These are phyloP conservation scores for Albugo candida DNA, from an alignment of 352 stramenopile genomes.

Conservation along the genomic window DNA sequence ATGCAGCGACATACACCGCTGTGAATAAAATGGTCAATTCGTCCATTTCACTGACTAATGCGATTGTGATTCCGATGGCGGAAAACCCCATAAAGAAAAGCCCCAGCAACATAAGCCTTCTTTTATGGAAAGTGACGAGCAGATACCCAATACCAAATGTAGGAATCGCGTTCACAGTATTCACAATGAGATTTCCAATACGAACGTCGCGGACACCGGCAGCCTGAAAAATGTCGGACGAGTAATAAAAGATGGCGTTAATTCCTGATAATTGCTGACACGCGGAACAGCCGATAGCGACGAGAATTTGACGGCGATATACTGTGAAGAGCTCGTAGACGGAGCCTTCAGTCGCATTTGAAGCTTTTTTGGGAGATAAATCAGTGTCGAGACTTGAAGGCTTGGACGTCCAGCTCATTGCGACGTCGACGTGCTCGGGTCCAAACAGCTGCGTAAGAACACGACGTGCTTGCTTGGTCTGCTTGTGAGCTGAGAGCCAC, in stretches of 20 bases:
- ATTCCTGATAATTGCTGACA: constrained; percentile 37
- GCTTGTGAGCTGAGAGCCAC: constrained; percentile 17
- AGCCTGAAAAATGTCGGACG: constrained; percentile 31
- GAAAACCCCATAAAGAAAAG: constrained; percentile 27
- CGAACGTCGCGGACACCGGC: constrained; percentile 32
- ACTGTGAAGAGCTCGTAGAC: constrained; percentile 5
- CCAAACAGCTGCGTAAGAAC: constrained; percentile 13
- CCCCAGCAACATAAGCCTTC: constrained; percentile 22
- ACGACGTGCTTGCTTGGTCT: constrained; percentile 9
- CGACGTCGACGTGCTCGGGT: constrained; percentile 8
- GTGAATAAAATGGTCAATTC: constrained; percentile 10
- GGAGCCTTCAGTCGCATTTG: neutral
- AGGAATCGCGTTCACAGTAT: constrained; percentile 31
- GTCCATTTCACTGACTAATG: constrained; percentile 10
- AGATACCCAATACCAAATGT: constrained; percentile 21
- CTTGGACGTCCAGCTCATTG: constrained; percentile 9
- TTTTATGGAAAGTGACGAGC: constrained; percentile 21
- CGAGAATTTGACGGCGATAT: constrained; percentile 20
- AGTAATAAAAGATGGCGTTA: constrained; percentile 60
- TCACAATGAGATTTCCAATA: constrained; percentile 30
- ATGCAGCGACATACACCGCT: constrained; percentile 5
- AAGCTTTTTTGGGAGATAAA: neutral
- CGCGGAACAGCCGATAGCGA: constrained; percentile 20
- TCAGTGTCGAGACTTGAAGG: neutral
- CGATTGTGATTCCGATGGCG: constrained; percentile 22